A percentile compares a stretch with the other conserved stretches of the same genome.
These are phyloP conservation scores for Amanita jacksonii DNA, from an alignment of 768 basidiomycete species.

Conservation along the genomic window DNA sequence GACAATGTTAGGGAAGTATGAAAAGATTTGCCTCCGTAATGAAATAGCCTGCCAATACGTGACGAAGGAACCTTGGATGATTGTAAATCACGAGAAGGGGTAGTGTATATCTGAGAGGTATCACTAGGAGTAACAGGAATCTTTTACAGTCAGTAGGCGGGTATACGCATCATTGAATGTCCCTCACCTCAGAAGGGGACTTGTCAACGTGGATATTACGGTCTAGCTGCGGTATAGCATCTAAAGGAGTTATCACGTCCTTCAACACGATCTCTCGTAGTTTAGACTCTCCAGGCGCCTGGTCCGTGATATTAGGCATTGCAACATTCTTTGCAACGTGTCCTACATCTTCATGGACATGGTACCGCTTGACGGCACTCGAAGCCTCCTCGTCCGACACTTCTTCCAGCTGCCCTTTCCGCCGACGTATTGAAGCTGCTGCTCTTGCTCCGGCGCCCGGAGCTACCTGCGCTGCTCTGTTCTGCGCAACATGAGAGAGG, in stretches of 20 bases:
- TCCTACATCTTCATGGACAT: neutral
- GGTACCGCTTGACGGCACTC: neutral
- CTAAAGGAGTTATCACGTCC: too few relatives aligned
- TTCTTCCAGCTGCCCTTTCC: slow-evolving; percentile 6
- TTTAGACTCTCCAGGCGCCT: too few relatives aligned
- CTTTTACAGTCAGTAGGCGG: slow-evolving; percentile 6
- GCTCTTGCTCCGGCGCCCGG: slow-evolving; percentile 12
- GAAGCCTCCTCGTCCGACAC: neutral
- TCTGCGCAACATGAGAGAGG: slow-evolving; percentile 49
- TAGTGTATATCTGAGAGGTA: slow-evolving; percentile 3
- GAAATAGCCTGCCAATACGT: slow-evolving; percentile 79
- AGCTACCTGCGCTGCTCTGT: slow-evolving; percentile 37
- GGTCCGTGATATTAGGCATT: too few relatives aligned
- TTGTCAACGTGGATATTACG: too few relatives aligned
- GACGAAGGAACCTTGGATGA: slow-evolving; percentile 91
- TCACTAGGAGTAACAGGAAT: slow-evolving; percentile 5
- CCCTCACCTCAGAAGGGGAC: too few relatives aligned
- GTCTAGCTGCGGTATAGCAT: too few relatives aligned
- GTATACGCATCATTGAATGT: slow-evolving; percentile 1
- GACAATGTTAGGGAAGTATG: neutral
- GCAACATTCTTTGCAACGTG: neutral
- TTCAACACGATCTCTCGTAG: too few relatives aligned
- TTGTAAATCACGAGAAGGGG: slow-evolving; percentile 39
- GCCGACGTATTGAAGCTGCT: slow-evolving; percentile 8
- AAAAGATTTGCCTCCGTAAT: slow-evolving; percentile 69